Conservation (phyloP, 306 rosid species). For the Alnus glutinosa region DNA sequence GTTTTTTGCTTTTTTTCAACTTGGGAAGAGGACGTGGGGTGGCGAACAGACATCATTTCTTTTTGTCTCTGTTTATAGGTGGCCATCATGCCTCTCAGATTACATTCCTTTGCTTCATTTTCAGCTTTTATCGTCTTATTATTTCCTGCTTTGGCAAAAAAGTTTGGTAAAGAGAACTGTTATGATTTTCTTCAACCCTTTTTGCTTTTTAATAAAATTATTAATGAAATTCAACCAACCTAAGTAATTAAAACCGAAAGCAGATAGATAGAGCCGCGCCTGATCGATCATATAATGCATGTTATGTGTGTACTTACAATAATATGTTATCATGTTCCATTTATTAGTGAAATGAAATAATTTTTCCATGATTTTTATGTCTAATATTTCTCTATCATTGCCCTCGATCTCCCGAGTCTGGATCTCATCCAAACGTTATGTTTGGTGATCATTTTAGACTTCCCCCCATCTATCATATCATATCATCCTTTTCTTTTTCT, state of each 20-base stretch:
- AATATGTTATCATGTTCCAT: not conserved
- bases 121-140: not conserved
- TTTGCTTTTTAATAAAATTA: not conserved
- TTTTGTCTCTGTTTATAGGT: slow-evolving; percentile 74
- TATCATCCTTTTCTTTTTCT: not conserved
- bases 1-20: slow-evolving; percentile 26
- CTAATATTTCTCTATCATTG: not conserved
- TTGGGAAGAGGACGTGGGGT: slow-evolving; percentile 44
- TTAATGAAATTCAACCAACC: not conserved
- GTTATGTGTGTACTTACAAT: no score
- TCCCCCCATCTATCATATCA: not conserved
- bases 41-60: slow-evolving; percentile 91
- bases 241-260: slow-evolving; percentile 2
- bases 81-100: slow-evolving; percentile 56
- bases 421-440: not conserved
- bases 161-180: not conserved
- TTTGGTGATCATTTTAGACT: not conserved
- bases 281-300: no score
- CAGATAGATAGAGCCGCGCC: not conserved
- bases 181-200: not conserved
- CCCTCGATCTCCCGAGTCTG: no score
- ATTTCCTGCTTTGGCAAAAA: not conserved
- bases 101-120: slow-evolving; percentile 32
- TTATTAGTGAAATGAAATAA: not conserved
- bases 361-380: not conserved